Evolutionary conservation across 169 alveolate species (phyloP).

Genomic region (Pseudocohnilembus persalinus): DNA sequence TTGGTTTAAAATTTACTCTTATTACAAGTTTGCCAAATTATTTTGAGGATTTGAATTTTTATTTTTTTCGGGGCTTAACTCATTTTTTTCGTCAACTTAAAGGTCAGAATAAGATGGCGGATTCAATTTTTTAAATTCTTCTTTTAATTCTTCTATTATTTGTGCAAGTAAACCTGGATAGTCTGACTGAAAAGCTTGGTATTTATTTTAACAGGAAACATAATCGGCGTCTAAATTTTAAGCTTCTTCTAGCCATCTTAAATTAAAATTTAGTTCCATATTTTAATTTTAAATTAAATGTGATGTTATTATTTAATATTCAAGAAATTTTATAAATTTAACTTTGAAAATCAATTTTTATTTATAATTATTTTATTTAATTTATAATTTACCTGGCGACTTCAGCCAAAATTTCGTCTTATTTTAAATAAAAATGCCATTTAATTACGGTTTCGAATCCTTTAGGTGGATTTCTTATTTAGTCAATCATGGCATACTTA

Average conservation of each 20-base stretch:
- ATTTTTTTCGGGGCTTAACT: neutral
- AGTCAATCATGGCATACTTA: conserved; percentile 86
- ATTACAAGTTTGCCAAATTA: conserved; percentile 18
- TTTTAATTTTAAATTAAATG: too few species aligned
- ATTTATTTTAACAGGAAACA: conserved; percentile 29
- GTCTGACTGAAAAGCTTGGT: conserved; percentile 8
- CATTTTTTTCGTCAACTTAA: too few species aligned
- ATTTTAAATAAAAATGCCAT: conserved; percentile 80
- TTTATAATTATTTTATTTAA: too few species aligned
- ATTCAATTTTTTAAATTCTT: conserved; percentile 42
- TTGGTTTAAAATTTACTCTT: conserved; percentile 20
- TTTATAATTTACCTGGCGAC: conserved; percentile 49
- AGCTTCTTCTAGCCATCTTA: conserved; percentile 76
- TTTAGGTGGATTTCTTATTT: conserved; percentile 79
- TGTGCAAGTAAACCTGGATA: conserved; percentile 35
- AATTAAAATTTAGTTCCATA: conserved; percentile 7
- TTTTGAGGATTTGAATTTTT: conserved; percentile 1
- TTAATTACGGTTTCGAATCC: conserved; percentile 76
- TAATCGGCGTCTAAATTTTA: conserved; percentile 64
- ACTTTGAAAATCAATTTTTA: too few species aligned
- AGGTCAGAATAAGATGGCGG: conserved; percentile 26
- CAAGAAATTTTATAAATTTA: too few species aligned
- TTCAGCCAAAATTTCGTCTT: conserved; percentile 76
- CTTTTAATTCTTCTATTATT: conserved; percentile 49
- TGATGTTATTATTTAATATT: too few species aligned